A percentile compares a stretch with the other conserved stretches of the same genome.
Conservation (phyloP, 768 basidiomycete species). For the Kwoniella shandongensis region DNA sequence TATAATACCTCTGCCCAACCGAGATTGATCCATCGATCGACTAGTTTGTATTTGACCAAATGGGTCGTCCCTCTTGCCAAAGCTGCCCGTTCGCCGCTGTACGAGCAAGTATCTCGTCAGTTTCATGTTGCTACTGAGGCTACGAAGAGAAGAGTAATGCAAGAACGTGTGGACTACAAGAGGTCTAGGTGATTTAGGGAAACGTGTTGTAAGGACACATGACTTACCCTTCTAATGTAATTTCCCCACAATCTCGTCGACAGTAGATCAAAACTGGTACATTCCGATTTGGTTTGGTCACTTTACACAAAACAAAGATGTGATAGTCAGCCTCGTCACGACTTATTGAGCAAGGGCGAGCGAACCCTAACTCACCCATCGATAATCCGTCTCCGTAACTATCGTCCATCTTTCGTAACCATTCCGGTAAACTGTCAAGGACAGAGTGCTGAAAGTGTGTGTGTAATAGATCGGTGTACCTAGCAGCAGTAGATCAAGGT, state of each 20-base stretch:
- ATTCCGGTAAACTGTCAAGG: conserved; percentile 74
- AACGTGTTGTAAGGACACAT: no score
- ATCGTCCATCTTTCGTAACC: conserved; percentile 76
- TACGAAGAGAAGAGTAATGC: no score
- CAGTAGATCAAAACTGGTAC: conserved; percentile 81
- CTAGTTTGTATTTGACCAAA: conserved; percentile 70
- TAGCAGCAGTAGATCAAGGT: conserved; percentile 42
- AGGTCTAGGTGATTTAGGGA: not conserved
- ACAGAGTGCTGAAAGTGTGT: conserved; percentile 77
- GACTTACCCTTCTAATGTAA: conserved; percentile 55
- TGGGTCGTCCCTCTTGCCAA: conserved; percentile 81
- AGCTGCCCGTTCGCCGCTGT: conserved; percentile 66
- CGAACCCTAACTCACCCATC: conserved; percentile 48
- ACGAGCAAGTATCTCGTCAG: not conserved
- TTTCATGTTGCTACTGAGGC: not conserved
- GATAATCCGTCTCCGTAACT: conserved; percentile 71
- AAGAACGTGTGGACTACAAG: not conserved
- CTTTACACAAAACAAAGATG: conserved; percentile 60
- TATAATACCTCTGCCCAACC: conserved; percentile 52
- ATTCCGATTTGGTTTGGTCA: conserved; percentile 72
- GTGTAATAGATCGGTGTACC: conserved; percentile 74
- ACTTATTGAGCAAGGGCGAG: not conserved
- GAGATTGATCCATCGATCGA: conserved; percentile 59
- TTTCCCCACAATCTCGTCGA: conserved; percentile 62
- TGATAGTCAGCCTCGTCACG: conserved; percentile 4